Evolutionary conservation across 2,329 filamentous ascomycete species (phyloP).

Genomic region (Triangularia verruculosa): DNA sequence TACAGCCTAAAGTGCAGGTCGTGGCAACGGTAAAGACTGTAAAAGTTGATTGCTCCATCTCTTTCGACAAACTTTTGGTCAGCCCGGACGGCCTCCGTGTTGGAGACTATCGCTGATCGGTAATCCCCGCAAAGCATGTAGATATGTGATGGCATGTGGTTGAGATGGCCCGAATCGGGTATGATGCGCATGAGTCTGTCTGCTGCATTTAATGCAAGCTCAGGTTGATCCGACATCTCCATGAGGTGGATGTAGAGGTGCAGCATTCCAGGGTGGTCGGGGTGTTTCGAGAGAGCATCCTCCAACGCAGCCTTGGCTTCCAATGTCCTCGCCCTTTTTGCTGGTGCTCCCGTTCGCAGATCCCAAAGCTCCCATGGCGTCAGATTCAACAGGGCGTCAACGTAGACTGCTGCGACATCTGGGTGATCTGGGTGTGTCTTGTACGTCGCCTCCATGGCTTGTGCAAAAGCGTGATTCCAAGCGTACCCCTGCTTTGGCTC

Average conservation of each 20-base stretch:
- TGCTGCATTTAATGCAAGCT: slow-evolving; percentile 23
- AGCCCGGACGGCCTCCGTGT: slow-evolving; percentile 62
- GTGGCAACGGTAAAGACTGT: slow-evolving; percentile 72
- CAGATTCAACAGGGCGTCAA: slow-evolving; percentile 52
- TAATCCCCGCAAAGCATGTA: slow-evolving; percentile 74
- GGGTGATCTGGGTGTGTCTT: slow-evolving; percentile 41
- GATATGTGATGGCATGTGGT: slow-evolving; percentile 76
- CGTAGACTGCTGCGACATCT: slow-evolving; percentile 62
- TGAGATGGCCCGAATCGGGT: slow-evolving; percentile 57
- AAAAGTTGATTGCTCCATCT: slow-evolving; percentile 66
- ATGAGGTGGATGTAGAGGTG: slow-evolving; percentile 56
- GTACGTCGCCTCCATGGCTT: slow-evolving; percentile 46
- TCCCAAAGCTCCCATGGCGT: slow-evolving; percentile 48
- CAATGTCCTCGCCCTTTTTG: slow-evolving; percentile 51
- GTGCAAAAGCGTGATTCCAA: slow-evolving; percentile 60
- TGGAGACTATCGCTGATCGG: slow-evolving; percentile 61
- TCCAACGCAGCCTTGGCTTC: slow-evolving; percentile 60
- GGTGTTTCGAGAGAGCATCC: slow-evolving; percentile 48
- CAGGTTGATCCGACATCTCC: slow-evolving; percentile 29
- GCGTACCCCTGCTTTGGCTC: slow-evolving; percentile 43
- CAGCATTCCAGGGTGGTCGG: slow-evolving; percentile 61
- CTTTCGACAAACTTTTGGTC: slow-evolving; percentile 64
- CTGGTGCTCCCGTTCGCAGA: slow-evolving; percentile 42
- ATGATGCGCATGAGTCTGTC: slow-evolving; percentile 27
- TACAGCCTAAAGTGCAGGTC: slow-evolving; percentile 75